A percentile compares a stretch with the other conserved stretches of the same genome.
Conservation (phyloP, 2,329 filamentous ascomycete genomes). For the Cylindrodendrum hubeiense region DNA sequence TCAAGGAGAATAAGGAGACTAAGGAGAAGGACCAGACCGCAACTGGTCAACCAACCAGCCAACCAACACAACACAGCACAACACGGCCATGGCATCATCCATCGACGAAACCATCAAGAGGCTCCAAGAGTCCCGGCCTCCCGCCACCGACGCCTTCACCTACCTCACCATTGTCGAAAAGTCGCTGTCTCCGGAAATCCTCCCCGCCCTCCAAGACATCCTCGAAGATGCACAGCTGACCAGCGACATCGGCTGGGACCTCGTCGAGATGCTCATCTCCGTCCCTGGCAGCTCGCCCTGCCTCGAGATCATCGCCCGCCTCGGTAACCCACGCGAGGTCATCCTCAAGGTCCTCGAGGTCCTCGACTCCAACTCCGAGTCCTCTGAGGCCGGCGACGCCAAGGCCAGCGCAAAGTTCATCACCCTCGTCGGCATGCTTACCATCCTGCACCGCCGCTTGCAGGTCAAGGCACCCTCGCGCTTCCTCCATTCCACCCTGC, state of each 20-base stretch:
- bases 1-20: neutral
- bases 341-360: constrained; percentile 84
- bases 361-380: constrained; percentile 65
- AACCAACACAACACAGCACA: neutral
- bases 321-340: constrained; percentile 85
- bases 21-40: neutral
- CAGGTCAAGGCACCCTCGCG: constrained; percentile 83
- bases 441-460: constrained; percentile 79
- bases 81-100: constrained; percentile 46
- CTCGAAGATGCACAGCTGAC: constrained; percentile 77
- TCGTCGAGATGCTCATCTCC: constrained; percentile 80
- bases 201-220: constrained; percentile 76
- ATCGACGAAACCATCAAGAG: constrained; percentile 58
- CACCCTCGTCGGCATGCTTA: constrained; percentile 77
- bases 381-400: constrained; percentile 50
- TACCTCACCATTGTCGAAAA: constrained; percentile 85
- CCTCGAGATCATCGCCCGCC: constrained; percentile 78
- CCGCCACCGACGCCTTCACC: constrained; percentile 75
- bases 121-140: constrained; percentile 63
- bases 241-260: constrained; percentile 85
- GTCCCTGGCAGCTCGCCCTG: constrained; percentile 77
- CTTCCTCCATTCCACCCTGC: constrained; percentile 82
- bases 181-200: constrained; percentile 74
- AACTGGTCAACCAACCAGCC: neutral
- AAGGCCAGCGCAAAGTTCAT: constrained; percentile 69